Evolutionary conservation across 2,329 filamentous ascomycete genomes (phyloP).

Genomic region (Trematosphaeria pertusa): DNA sequence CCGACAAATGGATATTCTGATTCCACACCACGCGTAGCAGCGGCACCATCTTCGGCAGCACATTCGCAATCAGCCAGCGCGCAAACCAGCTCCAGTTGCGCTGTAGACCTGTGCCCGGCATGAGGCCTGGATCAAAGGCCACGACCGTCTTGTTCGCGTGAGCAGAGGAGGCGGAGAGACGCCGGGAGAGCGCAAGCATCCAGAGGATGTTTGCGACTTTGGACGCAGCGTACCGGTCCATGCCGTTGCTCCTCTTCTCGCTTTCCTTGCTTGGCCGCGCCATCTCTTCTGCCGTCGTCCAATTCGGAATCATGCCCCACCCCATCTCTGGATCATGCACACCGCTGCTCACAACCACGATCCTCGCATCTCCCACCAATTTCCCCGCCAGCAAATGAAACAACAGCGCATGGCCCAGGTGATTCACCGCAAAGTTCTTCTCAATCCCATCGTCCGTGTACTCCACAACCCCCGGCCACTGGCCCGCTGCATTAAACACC

Average conservation of each 20-base stretch:
- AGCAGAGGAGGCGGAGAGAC: background rate
- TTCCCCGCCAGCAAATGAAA: constrained; percentile 55
- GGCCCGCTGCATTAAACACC: constrained; percentile 58
- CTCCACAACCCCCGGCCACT: constrained; percentile 48
- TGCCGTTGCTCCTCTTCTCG: constrained; percentile 30
- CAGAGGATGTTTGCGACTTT: constrained; percentile 60
- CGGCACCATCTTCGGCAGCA: constrained; percentile 48
- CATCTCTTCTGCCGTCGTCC: constrained; percentile 54
- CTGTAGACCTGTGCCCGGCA: constrained; percentile 56
- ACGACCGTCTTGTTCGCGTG: constrained; percentile 44
- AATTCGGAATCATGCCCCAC: constrained; percentile 51
- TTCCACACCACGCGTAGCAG: constrained; percentile 44
- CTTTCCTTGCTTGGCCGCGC: constrained; percentile 48
- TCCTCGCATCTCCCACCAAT: constrained; percentile 49
- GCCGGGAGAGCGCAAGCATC: constrained; percentile 20
- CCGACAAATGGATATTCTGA: constrained; percentile 48
- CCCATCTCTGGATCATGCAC: constrained; percentile 57
- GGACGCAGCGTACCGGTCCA: constrained; percentile 52
- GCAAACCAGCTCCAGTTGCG: constrained; percentile 39
- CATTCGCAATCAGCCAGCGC: constrained; percentile 43
- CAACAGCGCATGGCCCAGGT: constrained; percentile 60
- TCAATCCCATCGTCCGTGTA: constrained; percentile 55
- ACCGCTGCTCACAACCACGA: constrained; percentile 54
- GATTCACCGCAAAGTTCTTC: constrained; percentile 57
- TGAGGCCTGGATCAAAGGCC: constrained; percentile 57